Evolutionary conservation across 306 rosid species (phyloP).

Genomic region (Luffa acutangula): DNA sequence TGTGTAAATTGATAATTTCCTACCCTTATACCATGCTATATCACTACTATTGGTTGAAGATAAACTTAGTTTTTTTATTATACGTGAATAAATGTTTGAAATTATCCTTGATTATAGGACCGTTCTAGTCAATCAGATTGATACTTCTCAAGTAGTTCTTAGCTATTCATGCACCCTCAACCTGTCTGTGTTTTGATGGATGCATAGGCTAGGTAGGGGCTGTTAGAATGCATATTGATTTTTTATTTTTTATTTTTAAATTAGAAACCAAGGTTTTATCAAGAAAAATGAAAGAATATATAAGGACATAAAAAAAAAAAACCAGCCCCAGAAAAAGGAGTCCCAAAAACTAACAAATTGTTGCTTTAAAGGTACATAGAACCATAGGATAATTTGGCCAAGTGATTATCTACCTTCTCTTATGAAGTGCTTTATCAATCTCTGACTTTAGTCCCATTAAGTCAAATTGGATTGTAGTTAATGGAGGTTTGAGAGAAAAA

Average conservation of each 20-base stretch:
- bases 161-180: neutral
- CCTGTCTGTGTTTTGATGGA: neutral
- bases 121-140: neutral
- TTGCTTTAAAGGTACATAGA: neutral
- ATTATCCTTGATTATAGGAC: neutral
- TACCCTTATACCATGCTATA: neutral
- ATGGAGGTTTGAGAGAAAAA: neutral
- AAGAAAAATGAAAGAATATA: too few species aligned
- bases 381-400: neutral
- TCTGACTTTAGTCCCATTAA: neutral
- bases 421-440: neutral
- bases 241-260: too few species aligned
- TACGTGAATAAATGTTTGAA: neutral
- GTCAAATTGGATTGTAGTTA: neutral
- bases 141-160: neutral
- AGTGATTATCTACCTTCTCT: neutral
- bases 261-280: too few species aligned
- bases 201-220: neutral
- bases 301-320: too few species aligned
- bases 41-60: neutral
- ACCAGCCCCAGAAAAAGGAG: too few species aligned
- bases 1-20: too few species aligned
- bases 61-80: neutral
- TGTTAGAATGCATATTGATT: neutral
- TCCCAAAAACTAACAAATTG: too few species aligned